Evolutionary conservation across 768 basidiomycete genomes (phyloP).

Genomic region (Amanita molliuscula): DNA sequence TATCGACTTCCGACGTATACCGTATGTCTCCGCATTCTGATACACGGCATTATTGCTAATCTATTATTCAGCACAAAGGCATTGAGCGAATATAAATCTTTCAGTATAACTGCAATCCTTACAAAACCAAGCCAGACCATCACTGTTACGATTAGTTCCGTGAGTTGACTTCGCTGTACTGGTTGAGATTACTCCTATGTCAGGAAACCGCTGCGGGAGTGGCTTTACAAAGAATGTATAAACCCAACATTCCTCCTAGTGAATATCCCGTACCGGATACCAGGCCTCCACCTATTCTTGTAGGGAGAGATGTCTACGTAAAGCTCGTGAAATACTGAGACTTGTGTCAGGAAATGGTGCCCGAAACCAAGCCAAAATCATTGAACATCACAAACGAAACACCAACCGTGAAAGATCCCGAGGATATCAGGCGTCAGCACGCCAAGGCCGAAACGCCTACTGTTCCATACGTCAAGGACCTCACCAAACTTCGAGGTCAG

Average conservation of each 20-base stretch:
- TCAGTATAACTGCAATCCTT: conserved; percentile 48
- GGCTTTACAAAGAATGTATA: conserved; percentile 38
- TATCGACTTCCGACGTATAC: conserved; percentile 72
- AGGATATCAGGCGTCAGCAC: neutral
- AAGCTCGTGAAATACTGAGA: neutral
- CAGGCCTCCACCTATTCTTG: conserved; percentile 39
- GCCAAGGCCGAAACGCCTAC: neutral
- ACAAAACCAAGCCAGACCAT: conserved; percentile 70
- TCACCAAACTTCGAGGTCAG: conserved; percentile 20
- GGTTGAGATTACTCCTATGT: conserved; percentile 4
- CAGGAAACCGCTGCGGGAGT: conserved; percentile 75
- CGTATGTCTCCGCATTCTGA: conserved; percentile 30
- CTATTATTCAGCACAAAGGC: conserved; percentile 48
- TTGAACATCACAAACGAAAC: neutral
- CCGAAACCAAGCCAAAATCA: conserved; percentile 27
- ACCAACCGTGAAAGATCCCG: neutral
- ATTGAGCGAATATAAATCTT: conserved; percentile 47
- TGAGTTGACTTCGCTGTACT: conserved; percentile 19
- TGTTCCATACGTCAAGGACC: conserved; percentile 19
- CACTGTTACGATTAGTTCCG: conserved; percentile 50
- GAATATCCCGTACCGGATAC: conserved; percentile 66
- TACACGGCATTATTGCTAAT: neutral
- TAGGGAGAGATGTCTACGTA: neutral
- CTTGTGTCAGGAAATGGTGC: conserved; percentile 44
- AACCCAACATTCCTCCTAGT: conserved; percentile 39